Conservation (phyloP, 257 asterid genomes). For the Solanum virginianum region DNA sequence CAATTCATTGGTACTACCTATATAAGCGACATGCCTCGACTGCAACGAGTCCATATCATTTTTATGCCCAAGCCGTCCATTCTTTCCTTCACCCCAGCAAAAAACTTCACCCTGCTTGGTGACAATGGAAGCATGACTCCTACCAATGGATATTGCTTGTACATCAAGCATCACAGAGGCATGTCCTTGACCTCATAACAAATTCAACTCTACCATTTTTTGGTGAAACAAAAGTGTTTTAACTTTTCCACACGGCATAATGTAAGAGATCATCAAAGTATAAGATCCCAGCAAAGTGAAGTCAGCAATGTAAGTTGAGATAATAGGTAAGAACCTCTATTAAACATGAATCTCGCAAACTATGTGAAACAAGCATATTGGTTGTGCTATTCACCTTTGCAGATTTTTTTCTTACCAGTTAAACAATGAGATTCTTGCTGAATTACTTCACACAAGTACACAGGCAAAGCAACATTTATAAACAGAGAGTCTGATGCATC, state of each 20-base stretch:
- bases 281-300: not conserved
- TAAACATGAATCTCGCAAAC: not conserved
- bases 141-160: constrained; percentile 20
- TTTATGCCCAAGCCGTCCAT: constrained; percentile 38
- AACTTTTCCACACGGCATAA: not conserved
- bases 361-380: not conserved
- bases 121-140: constrained; percentile 27
- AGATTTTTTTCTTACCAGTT: not conserved
- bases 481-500: not conserved
- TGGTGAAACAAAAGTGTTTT: no score
- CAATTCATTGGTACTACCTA: not conserved
- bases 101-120: constrained; percentile 41
- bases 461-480: not conserved
- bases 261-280: not conserved
- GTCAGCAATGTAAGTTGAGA: not conserved
- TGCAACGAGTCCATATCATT: constrained; percentile 2
- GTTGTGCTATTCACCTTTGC: not conserved
- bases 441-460: not conserved
- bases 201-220: no score
- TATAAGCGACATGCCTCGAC: not conserved
- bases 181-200: no score
- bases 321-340: not conserved
- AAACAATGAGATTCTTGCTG: not conserved
- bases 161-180: constrained; percentile 28
- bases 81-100: constrained; percentile 39